Percentiles rank a stretch among this genome's conserved stretches.
These are phyloP conservation scores for Cercospora nicotianae DNA, from an alignment of 2,329 filamentous ascomycete species.

Conservation along the genomic window DNA sequence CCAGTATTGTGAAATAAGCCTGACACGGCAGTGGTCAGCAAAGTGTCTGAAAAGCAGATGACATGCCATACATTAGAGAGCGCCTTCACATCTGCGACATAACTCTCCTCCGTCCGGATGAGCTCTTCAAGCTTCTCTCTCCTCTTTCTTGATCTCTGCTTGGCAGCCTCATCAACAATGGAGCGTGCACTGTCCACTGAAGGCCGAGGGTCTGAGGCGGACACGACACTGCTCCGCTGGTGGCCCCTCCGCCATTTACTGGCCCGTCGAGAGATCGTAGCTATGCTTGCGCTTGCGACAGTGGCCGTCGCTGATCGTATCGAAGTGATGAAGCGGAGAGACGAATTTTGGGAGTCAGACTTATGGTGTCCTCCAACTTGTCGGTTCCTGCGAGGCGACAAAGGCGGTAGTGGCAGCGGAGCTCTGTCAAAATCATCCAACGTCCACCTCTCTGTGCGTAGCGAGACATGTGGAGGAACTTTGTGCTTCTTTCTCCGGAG, in stretches of 20 bases:
- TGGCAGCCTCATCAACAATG: slow-evolving; percentile 66
- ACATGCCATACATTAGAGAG: slow-evolving; percentile 70
- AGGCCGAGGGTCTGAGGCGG: slow-evolving; percentile 64
- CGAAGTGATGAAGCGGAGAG: slow-evolving; percentile 75
- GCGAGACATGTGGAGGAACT: slow-evolving; percentile 43
- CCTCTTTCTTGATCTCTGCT: slow-evolving; percentile 70
- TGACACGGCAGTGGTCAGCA: slow-evolving; percentile 16
- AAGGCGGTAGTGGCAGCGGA: neutral
- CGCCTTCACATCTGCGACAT: slow-evolving; percentile 83
- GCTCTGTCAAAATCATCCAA: slow-evolving; percentile 40
- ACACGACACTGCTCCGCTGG: slow-evolving; percentile 57
- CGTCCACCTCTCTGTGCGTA: slow-evolving; percentile 40
- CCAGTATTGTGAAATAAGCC: slow-evolving; percentile 48
- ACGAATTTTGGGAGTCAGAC: slow-evolving; percentile 65
- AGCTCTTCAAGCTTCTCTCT: slow-evolving; percentile 82
- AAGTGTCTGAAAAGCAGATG: neutral
- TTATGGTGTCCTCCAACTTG: slow-evolving; percentile 39
- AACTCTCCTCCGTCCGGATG: slow-evolving; percentile 81
- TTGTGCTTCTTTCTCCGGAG: slow-evolving; percentile 59
- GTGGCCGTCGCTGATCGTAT: slow-evolving; percentile 81
- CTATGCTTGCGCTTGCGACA: slow-evolving; percentile 68
- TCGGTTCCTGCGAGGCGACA: slow-evolving; percentile 18
- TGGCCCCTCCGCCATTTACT: slow-evolving; percentile 60
- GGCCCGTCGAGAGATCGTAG: slow-evolving; percentile 60
- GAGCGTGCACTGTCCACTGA: slow-evolving; percentile 59